Conservation (phyloP, 306 rosid species). For the Senna siamea region DNA sequence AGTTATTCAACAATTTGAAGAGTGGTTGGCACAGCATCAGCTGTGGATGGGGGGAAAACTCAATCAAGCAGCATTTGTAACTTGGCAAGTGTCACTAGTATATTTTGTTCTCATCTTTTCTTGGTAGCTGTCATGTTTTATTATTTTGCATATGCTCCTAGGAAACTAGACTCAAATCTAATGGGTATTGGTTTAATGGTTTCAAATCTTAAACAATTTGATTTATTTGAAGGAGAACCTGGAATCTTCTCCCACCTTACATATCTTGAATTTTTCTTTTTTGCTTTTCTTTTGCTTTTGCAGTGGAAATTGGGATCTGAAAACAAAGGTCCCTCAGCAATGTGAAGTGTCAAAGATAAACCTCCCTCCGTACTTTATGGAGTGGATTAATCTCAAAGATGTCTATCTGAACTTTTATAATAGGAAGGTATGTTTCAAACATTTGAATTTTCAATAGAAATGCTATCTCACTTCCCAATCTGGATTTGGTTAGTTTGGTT, state of each 20-base stretch:
- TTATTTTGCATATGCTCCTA: neutral
- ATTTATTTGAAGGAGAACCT: neutral
- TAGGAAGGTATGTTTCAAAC: conserved; percentile 62
- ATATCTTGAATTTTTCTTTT: conserved; percentile 22
- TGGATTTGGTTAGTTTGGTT: conserved; percentile 4
- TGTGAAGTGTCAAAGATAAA: conserved; percentile 77
- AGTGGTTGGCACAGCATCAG: conserved; percentile 69
- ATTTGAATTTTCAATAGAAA: conserved; percentile 3
- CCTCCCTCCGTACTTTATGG: conserved; percentile 86
- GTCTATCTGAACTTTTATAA: conserved; percentile 82
- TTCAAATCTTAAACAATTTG: conserved; percentile 5
- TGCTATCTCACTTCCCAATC: conserved; percentile 1
- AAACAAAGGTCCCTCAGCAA: conserved; percentile 93
- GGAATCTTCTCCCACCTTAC: neutral
- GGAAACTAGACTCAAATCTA: neutral
- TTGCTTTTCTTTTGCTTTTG: conserved; percentile 28
- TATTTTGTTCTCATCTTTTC: conserved; percentile 11
- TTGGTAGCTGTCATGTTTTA: conserved; percentile 5
- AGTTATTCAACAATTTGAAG: conserved; percentile 80
- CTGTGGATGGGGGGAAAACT: conserved; percentile 71
- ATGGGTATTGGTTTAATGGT: neutral
- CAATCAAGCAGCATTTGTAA: conserved; percentile 75
- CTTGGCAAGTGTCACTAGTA: conserved; percentile 61
- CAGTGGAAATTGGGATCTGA: conserved; percentile 98
- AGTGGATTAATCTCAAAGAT: conserved; percentile 95